Evolutionary conservation across 208 protist genomes (phyloP).

Genomic region (Crithidia acanthocephali): DNA sequence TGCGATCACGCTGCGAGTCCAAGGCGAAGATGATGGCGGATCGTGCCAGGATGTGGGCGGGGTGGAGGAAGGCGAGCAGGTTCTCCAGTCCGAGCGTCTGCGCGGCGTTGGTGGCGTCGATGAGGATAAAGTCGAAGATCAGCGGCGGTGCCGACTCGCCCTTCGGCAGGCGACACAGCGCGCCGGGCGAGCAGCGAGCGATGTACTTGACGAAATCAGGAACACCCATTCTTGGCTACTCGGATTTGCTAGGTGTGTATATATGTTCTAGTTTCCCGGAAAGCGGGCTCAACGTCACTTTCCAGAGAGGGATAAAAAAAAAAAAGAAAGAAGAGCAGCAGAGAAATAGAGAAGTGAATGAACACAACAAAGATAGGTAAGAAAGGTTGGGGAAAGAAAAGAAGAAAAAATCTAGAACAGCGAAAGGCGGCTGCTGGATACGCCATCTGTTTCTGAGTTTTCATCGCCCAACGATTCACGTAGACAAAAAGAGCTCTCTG

Average conservation of each 20-base stretch:
- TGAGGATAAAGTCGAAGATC: slow-evolving; percentile 79
- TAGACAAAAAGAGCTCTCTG: no score
- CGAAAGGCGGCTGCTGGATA: no score
- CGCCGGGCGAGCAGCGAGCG: slow-evolving; percentile 56
- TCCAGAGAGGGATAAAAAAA: no score
- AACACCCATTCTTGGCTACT: slow-evolving; percentile 83
- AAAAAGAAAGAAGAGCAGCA: no score
- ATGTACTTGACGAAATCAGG: slow-evolving; percentile 89
- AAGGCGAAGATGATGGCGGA: slow-evolving; percentile 79
- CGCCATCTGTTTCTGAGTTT: no score
- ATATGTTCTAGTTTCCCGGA: no score
- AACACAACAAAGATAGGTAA: no score
- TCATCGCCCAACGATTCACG: no score
- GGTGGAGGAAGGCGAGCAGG: slow-evolving; percentile 52
- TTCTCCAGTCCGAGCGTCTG: slow-evolving; percentile 74
- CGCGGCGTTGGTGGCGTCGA: slow-evolving; percentile 86
- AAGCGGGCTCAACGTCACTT: no score
- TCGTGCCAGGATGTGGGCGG: slow-evolving; percentile 35
- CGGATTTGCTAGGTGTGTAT: no score
- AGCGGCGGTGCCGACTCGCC: slow-evolving; percentile 30
- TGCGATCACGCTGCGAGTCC: slow-evolving; percentile 75
- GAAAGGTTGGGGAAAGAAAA: not conserved
- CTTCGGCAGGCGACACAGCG: slow-evolving; percentile 65
- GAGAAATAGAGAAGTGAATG: no score
- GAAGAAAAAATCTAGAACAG: not conserved